phyloP scores from a whole-genome alignment of 352 stramenopile species.

The Globisporangium abappressorium region DNA sequence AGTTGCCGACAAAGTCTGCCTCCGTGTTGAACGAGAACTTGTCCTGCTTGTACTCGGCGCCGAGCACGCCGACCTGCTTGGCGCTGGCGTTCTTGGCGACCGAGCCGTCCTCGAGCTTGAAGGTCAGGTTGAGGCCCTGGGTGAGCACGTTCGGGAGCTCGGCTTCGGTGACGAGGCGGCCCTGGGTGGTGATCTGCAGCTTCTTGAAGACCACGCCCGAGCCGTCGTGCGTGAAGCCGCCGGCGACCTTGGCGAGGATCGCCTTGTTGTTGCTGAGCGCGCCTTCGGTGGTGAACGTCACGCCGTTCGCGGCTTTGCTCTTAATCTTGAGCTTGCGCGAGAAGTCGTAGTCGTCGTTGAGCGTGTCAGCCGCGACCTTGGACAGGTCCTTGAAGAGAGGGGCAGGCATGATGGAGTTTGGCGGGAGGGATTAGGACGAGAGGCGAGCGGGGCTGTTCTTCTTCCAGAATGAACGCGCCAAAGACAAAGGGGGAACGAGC shows the following conservation, averaged over 20 bases:
- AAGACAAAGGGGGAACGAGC: conserved; percentile 2
- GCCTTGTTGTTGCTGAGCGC: conserved; percentile 78
- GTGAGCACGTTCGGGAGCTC: conserved; percentile 78
- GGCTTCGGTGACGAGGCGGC: conserved; percentile 70
- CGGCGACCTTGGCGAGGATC: conserved; percentile 79
- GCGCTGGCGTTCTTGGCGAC: conserved; percentile 70
- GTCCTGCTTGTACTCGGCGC: conserved; percentile 76
- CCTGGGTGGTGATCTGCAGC: conserved; percentile 82
- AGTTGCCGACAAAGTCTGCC: conserved; percentile 74
- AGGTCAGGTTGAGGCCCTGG: conserved; percentile 73
- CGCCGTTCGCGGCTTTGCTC: conserved; percentile 70
- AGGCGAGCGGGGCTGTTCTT: neutral
- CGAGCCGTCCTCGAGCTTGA: conserved; percentile 83
- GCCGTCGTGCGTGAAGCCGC: conserved; percentile 66
- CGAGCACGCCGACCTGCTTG: conserved; percentile 72
- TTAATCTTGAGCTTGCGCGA: conserved; percentile 82
- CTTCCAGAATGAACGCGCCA: conserved; percentile 6
- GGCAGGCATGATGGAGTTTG: conserved; percentile 41
- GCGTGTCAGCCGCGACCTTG: conserved; percentile 74
- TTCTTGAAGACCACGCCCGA: conserved; percentile 82
- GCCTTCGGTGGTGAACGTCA: conserved; percentile 75
- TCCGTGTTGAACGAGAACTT: conserved; percentile 72
- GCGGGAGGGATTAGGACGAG: conserved; percentile 21
- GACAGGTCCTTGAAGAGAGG: conserved; percentile 81
- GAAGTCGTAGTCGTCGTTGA: conserved; percentile 79